Conservation (phyloP, 805 yeast species). For the Wickerhamiella slavikovae region DNA sequence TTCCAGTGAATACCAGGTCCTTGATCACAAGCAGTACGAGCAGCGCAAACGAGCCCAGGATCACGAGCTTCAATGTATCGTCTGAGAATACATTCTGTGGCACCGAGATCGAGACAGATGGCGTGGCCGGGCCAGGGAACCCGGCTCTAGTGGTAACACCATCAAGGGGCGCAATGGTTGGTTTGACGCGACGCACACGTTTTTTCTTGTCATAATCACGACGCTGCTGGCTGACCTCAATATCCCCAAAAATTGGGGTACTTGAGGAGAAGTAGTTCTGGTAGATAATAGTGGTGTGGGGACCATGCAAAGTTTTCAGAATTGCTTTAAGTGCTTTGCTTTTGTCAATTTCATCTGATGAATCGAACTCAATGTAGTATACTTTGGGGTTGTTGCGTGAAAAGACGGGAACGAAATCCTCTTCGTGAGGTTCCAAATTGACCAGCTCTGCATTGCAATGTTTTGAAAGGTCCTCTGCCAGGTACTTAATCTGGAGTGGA, state of each 20-base stretch:
- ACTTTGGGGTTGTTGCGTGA: no score
- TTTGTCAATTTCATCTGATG: conserved; percentile 4
- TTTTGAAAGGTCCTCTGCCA: conserved; percentile 11
- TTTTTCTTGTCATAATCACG: conserved; percentile 7
- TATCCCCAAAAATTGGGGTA: conserved; percentile 11
- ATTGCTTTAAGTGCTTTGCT: conserved; percentile 30
- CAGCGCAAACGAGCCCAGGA: no score
- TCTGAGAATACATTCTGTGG: no score
- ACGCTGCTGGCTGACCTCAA: conserved; percentile 14
- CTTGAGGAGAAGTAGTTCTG: conserved; percentile 22
- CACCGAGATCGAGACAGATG: no score
- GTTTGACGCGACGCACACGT: background rate
- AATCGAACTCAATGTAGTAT: conserved; percentile 8
- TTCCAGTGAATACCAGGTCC: no score
- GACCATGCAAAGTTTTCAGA: conserved; percentile 54
- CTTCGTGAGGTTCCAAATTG: conserved; percentile 3
- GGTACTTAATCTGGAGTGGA: conserved; percentile 8
- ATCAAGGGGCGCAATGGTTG: no score
- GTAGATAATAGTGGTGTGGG: conserved; percentile 40
- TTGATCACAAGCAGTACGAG: no score
- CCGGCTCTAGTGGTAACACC: no score
- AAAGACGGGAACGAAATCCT: conserved; percentile 4
- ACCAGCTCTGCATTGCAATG: conserved; percentile 10
- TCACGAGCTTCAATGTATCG: no score
- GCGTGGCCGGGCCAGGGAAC: no score